A percentile compares a stretch with the other conserved stretches of the same genome.
phyloP scores from a whole-genome alignment of 1,284 basidiomycete species.

The Moniliella sp. region DNA sequence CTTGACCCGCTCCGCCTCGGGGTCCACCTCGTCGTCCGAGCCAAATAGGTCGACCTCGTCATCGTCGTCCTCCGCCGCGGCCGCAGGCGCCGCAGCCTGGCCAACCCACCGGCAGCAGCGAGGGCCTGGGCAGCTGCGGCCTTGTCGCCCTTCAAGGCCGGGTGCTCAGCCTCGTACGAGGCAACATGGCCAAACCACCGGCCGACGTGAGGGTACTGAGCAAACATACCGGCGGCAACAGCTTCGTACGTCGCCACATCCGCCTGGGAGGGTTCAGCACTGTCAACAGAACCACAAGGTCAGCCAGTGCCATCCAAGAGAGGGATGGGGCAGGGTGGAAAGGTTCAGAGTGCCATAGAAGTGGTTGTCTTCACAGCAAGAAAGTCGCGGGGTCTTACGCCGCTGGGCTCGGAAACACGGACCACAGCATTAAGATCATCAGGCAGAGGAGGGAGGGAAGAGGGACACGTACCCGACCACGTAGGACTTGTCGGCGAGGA shows the following conservation, averaged over 20 bases:
- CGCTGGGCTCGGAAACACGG: conserved; percentile 35
- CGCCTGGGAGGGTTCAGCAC: conserved; percentile 81
- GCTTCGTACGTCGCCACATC: conserved; percentile 79
- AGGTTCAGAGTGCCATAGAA: too few relatives aligned
- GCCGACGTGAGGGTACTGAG: conserved; percentile 51
- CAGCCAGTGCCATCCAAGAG: too few relatives aligned
- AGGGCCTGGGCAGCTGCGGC: conserved; percentile 22
- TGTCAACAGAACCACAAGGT: too few relatives aligned
- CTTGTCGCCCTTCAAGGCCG: conserved; percentile 27
- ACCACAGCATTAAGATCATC: conserved; percentile 34
- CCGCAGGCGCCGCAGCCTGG: conserved; percentile 5
- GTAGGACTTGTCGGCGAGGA: conserved; percentile 27
- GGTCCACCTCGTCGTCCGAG: conserved; percentile 65
- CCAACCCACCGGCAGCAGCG: conserved; percentile 4
- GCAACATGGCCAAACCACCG: conserved; percentile 58
- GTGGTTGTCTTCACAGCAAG: conserved; percentile 30
- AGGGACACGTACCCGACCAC: conserved; percentile 20
- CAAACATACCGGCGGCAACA: conserved; percentile 41
- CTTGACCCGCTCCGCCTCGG: conserved; percentile 80
- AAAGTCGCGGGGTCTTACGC: conserved; percentile 33
- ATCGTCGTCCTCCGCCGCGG: conserved; percentile 52
- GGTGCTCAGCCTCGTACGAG: conserved; percentile 26
- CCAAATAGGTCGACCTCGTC: conserved; percentile 83
- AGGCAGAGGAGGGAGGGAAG: conserved; percentile 2
- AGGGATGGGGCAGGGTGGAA: too few relatives aligned